Percentiles rank a stretch among this genome's conserved stretches.
Conservation (phyloP, 495 filamentous ascomycete genomes). For the Lentithecium fluviatile region DNA sequence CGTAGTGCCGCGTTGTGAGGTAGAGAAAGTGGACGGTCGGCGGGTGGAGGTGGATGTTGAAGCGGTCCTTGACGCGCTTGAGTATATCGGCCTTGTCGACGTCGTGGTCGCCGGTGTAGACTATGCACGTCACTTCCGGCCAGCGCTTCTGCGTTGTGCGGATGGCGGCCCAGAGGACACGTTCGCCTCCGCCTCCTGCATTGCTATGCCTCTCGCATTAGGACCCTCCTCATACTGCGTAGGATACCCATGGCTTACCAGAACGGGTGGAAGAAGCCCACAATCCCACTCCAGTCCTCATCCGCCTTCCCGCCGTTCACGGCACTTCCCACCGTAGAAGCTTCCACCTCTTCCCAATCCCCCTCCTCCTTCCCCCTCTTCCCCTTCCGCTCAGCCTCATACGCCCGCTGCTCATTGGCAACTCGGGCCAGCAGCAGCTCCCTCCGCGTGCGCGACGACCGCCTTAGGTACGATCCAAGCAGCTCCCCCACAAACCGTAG, state of each 20-base stretch:
- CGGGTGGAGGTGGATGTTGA: constrained; percentile 86
- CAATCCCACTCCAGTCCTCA: constrained; percentile 72
- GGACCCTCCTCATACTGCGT: no score
- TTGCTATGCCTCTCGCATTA: constrained; percentile 57
- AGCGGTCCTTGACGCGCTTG: constrained; percentile 69
- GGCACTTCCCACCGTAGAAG: constrained; percentile 51
- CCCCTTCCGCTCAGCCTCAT: constrained; percentile 45
- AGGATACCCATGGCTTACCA: constrained; percentile 72
- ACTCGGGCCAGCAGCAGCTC: constrained; percentile 61
- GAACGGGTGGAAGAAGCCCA: constrained; percentile 97
- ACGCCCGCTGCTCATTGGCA: constrained; percentile 59
- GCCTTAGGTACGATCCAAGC: constrained; percentile 65
- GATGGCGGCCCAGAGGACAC: constrained; percentile 95
- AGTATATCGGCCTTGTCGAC: constrained; percentile 77
- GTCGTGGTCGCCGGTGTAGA: constrained; percentile 94
- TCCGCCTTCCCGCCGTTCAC: constrained; percentile 54
- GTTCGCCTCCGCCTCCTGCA: constrained; percentile 92
- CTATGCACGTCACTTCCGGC: constrained; percentile 81
- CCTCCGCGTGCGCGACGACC: constrained; percentile 63
- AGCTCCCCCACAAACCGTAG: constrained; percentile 46
- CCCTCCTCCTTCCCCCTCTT: constrained; percentile 48
- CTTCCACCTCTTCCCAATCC: constrained; percentile 75
- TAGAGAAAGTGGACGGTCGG: constrained; percentile 85
- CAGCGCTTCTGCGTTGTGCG: constrained; percentile 85
- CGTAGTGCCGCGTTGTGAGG: constrained; percentile 79